Base-by-base conservation (phyloP, 192 early-diverging fungal species). In the Podila epicladia region DNA sequence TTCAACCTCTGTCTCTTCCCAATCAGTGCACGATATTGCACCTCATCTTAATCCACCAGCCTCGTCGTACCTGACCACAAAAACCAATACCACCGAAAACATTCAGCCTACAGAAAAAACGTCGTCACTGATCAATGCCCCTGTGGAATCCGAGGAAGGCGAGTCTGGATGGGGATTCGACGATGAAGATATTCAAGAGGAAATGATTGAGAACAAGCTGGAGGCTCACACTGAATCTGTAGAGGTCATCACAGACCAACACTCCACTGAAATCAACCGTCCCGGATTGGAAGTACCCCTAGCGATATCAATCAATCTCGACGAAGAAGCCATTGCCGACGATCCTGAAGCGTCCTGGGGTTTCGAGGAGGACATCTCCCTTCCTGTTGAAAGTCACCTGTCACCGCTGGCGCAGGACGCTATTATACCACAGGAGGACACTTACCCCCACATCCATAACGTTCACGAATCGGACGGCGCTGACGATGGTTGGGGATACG, bases 281-380 rank as follows among this genome's bases (percentile, higher is more conserved):
- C 53, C 53, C 8, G n/a, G 5, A 24, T 55, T 9, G 5, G 24
- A 55, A 24, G n/a, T 6, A 55, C 53, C 20, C 4, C 0, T 41
- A 5, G 38, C 45, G 11, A 35, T 48, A 33, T 65, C 41, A 48
- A 51, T 28, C 45, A 50, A 51, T 26, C 9, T 55, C 24, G 22
- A 26, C 53, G 53, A 55, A 12, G 53, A 55, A 12, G 22, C 9
- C 19, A 53, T n/a, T 17, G 58, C 58, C 6, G 26, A 69, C 9
- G 37, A 75, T 12, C 28, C 32, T 11, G 66, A 64, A 17, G 26
- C 33, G 0, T 68, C 67, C 3, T 69, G 66, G 66, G 73, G 66
- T n/a, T 69, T 69, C 9, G 73, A 75, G 11, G 73, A 75, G 38
- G 31, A 69, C 29, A 64, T 75, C 59, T 32, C 24, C 17, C 51